Evolutionary conservation across 2,329 filamentous ascomycete species (phyloP).

Genomic region (Drechslerella dactyloides): DNA sequence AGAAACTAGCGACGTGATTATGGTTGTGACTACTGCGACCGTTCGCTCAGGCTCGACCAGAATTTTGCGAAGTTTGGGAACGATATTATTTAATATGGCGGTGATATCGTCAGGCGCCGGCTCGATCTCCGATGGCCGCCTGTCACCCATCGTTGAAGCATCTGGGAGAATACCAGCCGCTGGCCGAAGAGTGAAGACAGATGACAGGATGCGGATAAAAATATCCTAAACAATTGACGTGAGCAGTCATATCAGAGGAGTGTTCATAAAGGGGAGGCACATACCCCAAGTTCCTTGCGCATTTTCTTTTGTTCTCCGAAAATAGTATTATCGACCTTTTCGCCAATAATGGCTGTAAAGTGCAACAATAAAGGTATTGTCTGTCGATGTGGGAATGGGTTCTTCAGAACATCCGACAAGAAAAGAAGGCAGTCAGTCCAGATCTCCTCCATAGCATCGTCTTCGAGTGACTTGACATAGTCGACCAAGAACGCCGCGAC

Average conservation of each 20-base stretch:
- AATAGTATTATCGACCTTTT: conserved; percentile 87
- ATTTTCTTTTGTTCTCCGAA: conserved; percentile 55
- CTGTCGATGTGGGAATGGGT: conserved; percentile 93
- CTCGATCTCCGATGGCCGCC: conserved; percentile 60
- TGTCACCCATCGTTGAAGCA: conserved; percentile 56
- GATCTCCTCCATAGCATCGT: conserved; percentile 97
- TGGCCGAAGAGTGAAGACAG: conserved; percentile 90
- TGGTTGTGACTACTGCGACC: conserved; percentile 74
- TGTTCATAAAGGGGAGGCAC: conserved; percentile 5
- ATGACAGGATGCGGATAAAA: conserved; percentile 83
- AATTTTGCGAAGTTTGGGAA: conserved; percentile 80
- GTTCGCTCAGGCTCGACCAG: conserved; percentile 86
- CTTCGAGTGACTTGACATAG: conserved; percentile 87
- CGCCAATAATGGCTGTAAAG: conserved; percentile 85
- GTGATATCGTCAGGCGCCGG: conserved; percentile 75
- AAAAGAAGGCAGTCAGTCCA: conserved; percentile 95
- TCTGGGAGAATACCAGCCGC: conserved; percentile 66
- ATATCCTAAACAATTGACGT: conserved; percentile 71
- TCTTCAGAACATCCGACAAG: conserved; percentile 83
- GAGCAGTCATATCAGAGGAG: conserved; percentile 6
- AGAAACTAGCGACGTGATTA: conserved; percentile 81
- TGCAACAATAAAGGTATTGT: conserved; percentile 84
- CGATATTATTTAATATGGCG: conserved; percentile 76
- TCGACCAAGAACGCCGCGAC: conserved; percentile 87
- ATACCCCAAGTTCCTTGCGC: conserved; percentile 55